Evolutionary conservation across 2,329 filamentous ascomycete genomes (phyloP).

Genomic region (Apiospora hydei): DNA sequence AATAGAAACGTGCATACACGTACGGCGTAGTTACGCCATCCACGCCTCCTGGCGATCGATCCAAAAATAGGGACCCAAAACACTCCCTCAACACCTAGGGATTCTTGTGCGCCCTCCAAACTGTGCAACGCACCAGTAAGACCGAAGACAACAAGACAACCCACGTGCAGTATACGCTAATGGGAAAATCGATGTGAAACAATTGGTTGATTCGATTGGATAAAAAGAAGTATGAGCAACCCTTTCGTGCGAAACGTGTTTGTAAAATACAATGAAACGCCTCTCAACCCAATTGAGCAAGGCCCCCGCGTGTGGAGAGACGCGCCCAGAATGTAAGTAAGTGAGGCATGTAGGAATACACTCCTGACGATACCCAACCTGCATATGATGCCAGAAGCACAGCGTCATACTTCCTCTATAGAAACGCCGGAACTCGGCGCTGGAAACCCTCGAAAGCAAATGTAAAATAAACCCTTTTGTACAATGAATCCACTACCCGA

Average conservation of each 20-base stretch:
- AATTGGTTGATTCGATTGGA: background rate
- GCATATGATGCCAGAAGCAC: conserved; percentile 8
- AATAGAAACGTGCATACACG: background rate
- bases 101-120: background rate
- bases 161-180: background rate
- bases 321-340: background rate
- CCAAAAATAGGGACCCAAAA: conserved; percentile 7
- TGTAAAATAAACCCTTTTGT: conserved; percentile 28
- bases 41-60: background rate
- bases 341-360: background rate
- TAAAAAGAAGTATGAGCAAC: background rate
- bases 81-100: background rate
- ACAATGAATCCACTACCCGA: conserved; percentile 5
- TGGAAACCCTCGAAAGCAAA: conserved; percentile 30
- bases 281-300: background rate
- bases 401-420: conserved; percentile 5
- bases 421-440: conserved; percentile 33
- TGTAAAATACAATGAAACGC: background rate
- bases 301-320: background rate
- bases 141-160: background rate
- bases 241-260: background rate
- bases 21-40: background rate
- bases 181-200: background rate
- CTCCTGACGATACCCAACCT: conserved; percentile 25
- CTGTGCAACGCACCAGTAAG: background rate